Conservation (phyloP, 2,329 filamentous ascomycete species). For the Pezicula neosporulosa region DNA sequence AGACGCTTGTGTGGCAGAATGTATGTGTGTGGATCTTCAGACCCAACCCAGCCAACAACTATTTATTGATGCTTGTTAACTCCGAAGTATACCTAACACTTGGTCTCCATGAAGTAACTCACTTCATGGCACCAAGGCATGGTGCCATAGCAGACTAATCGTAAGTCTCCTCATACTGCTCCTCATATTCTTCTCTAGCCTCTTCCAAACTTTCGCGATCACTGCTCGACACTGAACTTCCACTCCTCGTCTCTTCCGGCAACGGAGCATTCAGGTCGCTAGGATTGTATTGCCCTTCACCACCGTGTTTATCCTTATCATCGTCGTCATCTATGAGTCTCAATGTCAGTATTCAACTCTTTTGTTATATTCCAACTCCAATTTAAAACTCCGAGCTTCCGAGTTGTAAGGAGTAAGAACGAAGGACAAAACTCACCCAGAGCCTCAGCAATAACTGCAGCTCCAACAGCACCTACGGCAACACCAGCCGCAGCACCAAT, state of each 20-base stretch:
- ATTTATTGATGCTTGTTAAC: too few species aligned
- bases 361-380: not conserved
- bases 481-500: slow-evolving; percentile 54
- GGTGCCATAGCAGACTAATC: slow-evolving; percentile 1
- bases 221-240: slow-evolving; percentile 38
- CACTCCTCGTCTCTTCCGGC: slow-evolving; percentile 4
- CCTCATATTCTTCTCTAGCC: slow-evolving; percentile 46
- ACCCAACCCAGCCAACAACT: too few species aligned
- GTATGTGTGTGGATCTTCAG: too few species aligned
- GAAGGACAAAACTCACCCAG: slow-evolving; percentile 40
- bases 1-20: too few species aligned
- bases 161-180: slow-evolving; percentile 44
- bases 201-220: slow-evolving; percentile 50
- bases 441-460: slow-evolving; percentile 52
- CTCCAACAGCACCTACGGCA: slow-evolving; percentile 51
- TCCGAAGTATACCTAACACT: too few species aligned
- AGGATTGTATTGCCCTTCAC: not conserved
- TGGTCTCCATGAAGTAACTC: too few species aligned
- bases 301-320: not conserved
- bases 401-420: slow-evolving; percentile 1
- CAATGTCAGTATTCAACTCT: not conserved
- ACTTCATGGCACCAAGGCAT: too few species aligned
- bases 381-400: not conserved
- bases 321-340: not conserved
- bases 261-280: not conserved